Evolutionary conservation across 208 protist genomes (phyloP).

Genomic region (Herpetomonas samuelpessoai): DNA sequence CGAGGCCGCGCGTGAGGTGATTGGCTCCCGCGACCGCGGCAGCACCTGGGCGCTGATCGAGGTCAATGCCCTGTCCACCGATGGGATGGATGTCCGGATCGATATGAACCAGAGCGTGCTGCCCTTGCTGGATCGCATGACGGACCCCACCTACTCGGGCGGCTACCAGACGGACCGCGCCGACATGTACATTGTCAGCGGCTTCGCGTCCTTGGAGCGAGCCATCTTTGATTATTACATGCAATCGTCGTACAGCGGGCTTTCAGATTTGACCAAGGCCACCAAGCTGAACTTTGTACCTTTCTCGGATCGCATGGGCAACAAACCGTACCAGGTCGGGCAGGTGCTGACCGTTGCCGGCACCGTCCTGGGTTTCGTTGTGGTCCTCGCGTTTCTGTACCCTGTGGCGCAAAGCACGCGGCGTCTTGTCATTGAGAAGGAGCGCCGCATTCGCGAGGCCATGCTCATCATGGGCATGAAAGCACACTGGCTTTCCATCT

Average conservation of each 20-base stretch:
- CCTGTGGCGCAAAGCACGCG: conserved; percentile 28
- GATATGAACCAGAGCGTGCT: conserved; percentile 26
- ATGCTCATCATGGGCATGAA: conserved; percentile 52
- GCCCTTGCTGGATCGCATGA: not conserved
- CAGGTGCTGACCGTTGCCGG: conserved; percentile 2
- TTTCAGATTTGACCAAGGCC: not conserved
- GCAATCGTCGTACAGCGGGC: not conserved
- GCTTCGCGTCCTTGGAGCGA: conserved; percentile 3
- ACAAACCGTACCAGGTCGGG: conserved; percentile 6
- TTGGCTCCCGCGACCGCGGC: conserved; percentile 6
- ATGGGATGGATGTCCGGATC: conserved; percentile 22
- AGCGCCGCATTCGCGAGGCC: conserved; percentile 38
- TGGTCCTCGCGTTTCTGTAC: conserved; percentile 48
- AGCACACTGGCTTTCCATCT: conserved; percentile 15
- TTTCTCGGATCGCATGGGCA: conserved; percentile 6
- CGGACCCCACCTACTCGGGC: conserved; percentile 3
- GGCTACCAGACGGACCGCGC: conserved; percentile 3
- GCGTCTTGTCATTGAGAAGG: conserved; percentile 44
- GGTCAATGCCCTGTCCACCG: conserved; percentile 12
- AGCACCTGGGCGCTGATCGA: conserved; percentile 36
- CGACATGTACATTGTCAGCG: conserved; percentile 24
- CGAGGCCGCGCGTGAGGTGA: conserved; percentile 15
- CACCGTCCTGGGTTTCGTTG: conserved; percentile 15
- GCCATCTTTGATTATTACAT: conserved; percentile 9
- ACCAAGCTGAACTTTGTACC: not conserved